Evolutionary conservation across 2,329 filamentous ascomycete species (phyloP), one percentile per base, ranked within the genome.

Genomic region (Aspergillus latus): DNA sequence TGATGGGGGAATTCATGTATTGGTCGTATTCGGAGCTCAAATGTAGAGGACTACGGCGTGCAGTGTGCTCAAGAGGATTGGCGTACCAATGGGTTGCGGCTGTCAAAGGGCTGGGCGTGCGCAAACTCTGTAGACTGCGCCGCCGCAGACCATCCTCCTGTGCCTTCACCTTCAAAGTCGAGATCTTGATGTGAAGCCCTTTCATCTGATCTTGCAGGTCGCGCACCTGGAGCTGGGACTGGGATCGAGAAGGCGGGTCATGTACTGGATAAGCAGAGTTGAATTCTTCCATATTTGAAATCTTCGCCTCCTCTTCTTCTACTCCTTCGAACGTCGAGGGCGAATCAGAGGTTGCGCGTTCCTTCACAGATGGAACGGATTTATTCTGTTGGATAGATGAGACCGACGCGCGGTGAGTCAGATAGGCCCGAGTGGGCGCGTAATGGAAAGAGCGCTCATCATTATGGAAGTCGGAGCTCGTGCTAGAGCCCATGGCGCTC

Each of bases 201-300:
- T 88, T 86, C 83, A 96, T 90, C 70, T 96, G 91, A 62, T 91
- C 88, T 58, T 90, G 90, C 43, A 96, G 78, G 66, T 85, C 84
- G 7, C 87, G 85, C 67, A 90, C 85, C 66, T 89, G 87, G 11
- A 87, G 82, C n/a, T 85, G 85, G 0, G 90, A 93, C 11, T 85
- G 80, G 2, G 89, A 87, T 15, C 89, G 82, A 28, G 82, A 82
- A 7, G 88, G 73, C 1, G 79, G 80, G 43, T 78, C 70, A 29
- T 66, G 62, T 2, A 68, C 62, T n/a, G 73, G 69, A 47, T 73
- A 71, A 10, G 64, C 67, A 1, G 49, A 79, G 48, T 73, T 70
- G 42, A 71, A 72, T 2, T 72, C 67, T 8, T 72, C 70, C 36
- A 66, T 61, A 9, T 51, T 69, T 1, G 68, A 69, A 16, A 60